Evolutionary conservation across 148 eudicot species (phyloP), one percentile per base, ranked within the genome.

Genomic region (Gaultheria prostrata): DNA sequence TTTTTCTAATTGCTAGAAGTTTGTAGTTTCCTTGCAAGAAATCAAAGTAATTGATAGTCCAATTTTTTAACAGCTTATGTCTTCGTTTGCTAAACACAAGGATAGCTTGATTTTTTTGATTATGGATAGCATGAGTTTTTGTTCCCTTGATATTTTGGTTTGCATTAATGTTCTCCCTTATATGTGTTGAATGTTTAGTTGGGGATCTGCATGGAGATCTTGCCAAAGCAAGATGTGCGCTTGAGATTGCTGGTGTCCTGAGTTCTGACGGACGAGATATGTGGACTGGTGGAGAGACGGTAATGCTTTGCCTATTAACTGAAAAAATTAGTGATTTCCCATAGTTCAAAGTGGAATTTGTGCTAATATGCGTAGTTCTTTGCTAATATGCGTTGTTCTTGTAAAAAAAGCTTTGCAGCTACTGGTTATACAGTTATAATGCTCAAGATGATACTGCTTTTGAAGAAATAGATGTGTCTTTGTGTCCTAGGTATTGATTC

Each of bases 191-290:
- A 86, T 84, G 72, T 80, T 28, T 82, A 96, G 98, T 96, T 81
- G 98, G 98, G 30, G 98, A 96, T 86, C 85, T 96, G 90, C 98
- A 96, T 88, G 98, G 98, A 80, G 98, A 96, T 91, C 90, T 96
- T 63, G 86, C 89, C 65, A 93, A 96, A 87, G 97, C 98, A 30
- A 93, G 92, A 84, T 85, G 83, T 89, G 98, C 98, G 21, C 98
- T 96, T 54, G 91, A 90, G 90, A 87, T 94, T 89, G 98, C 98
- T 84, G 98, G 98, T 65, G 94, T 96, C 79, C 87, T 96, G 84
- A 91, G 93, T 90, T 89, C 93, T 45, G 94, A 92, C 88, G 98
- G 93, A 51, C 92, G 65, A 81, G 89, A 93, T 88, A 77, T 82
- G 82, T 96, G 98, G 98, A 91, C 91, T 84, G 98, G 98, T 50